A percentile compares a stretch with the other conserved stretches of the same genome.
Conservation (phyloP, 2,329 filamentous ascomycete genomes). For the Leptodontidium sp. region DNA sequence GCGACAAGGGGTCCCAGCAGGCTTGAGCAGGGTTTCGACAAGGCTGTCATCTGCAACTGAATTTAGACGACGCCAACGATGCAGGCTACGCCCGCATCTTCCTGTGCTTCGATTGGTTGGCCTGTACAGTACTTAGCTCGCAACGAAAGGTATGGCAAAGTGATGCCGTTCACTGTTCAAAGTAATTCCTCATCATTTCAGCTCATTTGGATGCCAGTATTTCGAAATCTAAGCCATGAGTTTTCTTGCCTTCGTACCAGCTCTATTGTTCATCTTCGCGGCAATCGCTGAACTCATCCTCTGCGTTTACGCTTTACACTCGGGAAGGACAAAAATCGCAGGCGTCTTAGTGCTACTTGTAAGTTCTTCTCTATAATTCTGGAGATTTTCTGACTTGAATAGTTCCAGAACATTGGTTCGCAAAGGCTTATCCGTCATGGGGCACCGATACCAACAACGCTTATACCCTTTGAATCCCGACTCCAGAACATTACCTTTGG, state of each 20-base stretch:
- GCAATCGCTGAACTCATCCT: background rate
- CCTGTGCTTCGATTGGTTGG: background rate
- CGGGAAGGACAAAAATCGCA: background rate
- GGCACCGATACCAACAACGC: background rate
- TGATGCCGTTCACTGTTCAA: background rate
- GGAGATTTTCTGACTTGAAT: background rate
- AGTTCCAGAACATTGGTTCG: background rate
- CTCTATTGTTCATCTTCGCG: background rate
- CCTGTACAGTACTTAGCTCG: background rate
- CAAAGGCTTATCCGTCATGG: background rate
- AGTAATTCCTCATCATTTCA: background rate
- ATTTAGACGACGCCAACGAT: background rate
- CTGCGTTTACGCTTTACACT: background rate
- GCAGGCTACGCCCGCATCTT: background rate
- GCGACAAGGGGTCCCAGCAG: conserved; percentile 37
- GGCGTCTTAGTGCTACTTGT: background rate
- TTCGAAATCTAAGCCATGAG: background rate
- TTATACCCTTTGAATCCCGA: background rate
- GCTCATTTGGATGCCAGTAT: background rate
- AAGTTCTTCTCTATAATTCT: background rate
- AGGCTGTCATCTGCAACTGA: conserved; percentile 56
- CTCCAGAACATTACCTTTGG: background rate
- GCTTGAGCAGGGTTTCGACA: conserved; percentile 54
- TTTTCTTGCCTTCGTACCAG: background rate
- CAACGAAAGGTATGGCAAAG: background rate